Base-by-base conservation (phyloP, 1,284 basidiomycete species). In the Exsudoporus floridanus region DNA sequence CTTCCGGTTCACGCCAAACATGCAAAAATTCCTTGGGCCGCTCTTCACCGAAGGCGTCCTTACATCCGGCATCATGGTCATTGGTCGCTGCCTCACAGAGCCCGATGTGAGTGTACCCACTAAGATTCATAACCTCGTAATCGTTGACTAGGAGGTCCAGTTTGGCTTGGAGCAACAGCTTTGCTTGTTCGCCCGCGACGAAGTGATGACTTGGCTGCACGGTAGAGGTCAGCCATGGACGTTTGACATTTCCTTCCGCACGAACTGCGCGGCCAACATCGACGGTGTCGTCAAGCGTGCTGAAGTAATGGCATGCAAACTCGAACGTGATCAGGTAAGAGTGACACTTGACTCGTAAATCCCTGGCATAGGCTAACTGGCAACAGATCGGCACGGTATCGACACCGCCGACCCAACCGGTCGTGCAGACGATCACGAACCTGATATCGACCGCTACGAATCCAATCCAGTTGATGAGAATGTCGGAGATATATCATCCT, bases 1-100 rank as follows among this genome's bases (percentile, higher is more conserved):
- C 0, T 99, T 99, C 89, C 88, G 97, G 10, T 84, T 98, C 60
- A 98, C 94, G 12, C 95, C 95, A 3, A 98, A 98, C 70, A 85
- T 99, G 76, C 98, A 99, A 71, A 80, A 86, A 63, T 97, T 99
- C 74, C 76, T 99, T 46, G 94, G 92, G 0, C 88, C 91, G 2
- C 82, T 93, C 46, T 88, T 92, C 34, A 91, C 89, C 12, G 98
- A 99, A 70, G 97, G 96, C 16, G 74, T 98, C 30, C 74, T 99
- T 46, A 88, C 92, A 0, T 82, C 91, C 9, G 84, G 90, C 1
- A 84, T 98, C 33, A 90, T 98, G 78, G 91, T 96, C 0, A 92
- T 99, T 45, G 95, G 89, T 2, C 81, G 94, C 48, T 90, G 88
- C 53, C 76, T 99, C 43, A 95, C 93, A 3, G 88, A 95, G 65